Conservation (phyloP, 768 basidiomycete genomes). For the Boletus rubroflammeus region DNA sequence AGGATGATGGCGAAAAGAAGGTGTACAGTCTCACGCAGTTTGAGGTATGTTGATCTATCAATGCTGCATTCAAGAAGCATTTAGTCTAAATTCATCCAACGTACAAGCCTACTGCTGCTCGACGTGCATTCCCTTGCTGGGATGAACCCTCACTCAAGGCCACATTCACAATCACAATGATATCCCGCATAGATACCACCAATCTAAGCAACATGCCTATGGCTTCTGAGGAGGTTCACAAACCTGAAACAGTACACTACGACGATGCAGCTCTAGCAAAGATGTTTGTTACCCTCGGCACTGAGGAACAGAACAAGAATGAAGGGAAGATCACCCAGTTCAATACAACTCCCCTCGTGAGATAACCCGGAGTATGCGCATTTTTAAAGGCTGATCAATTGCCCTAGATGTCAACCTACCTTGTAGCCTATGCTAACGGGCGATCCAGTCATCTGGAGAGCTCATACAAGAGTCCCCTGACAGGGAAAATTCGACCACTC, state of each 20-base stretch:
- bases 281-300: constrained; percentile 40
- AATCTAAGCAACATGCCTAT: constrained; percentile 88
- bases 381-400: neutral
- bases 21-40: constrained; percentile 87
- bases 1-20: constrained; percentile 59
- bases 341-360: constrained; percentile 68
- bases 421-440: constrained; percentile 86
- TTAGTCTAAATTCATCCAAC: constrained; percentile 1
- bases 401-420: constrained; percentile 74
- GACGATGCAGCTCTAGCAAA: constrained; percentile 35
- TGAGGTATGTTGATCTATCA: constrained; percentile 44
- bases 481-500: constrained; percentile 76
- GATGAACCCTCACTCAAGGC: constrained; percentile 92
- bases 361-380: constrained; percentile 1
- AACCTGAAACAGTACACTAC: constrained; percentile 31
- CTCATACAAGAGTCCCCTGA: constrained; percentile 74
- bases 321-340: constrained; percentile 84
- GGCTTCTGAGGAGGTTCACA: constrained; percentile 51
- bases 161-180: constrained; percentile 70
- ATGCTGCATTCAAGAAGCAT: neutral
- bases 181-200: constrained; percentile 72
- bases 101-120: constrained; percentile 74
- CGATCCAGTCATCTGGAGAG: constrained; percentile 70
- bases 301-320: constrained; percentile 32
- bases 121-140: constrained; percentile 85